phyloP scores from a whole-genome alignment of 352 stramenopile species.

The Pythium chondricola region DNA sequence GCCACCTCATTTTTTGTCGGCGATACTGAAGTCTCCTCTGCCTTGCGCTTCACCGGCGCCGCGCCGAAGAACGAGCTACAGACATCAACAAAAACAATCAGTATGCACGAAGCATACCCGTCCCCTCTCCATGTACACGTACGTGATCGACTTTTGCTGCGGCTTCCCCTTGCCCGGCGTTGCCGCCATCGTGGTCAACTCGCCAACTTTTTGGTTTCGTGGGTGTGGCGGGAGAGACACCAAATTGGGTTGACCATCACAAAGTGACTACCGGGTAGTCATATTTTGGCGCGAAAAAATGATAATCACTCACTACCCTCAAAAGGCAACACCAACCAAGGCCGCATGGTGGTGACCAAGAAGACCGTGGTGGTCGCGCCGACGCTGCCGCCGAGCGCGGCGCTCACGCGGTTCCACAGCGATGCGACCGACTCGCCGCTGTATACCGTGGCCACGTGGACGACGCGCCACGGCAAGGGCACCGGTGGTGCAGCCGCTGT shows the following conservation, averaged over 20 bases:
- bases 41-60: conserved; percentile 32
- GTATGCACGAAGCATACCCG: no score
- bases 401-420: conserved; percentile 61
- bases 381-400: conserved; percentile 23
- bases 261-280: conserved; percentile 10
- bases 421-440: conserved; percentile 48
- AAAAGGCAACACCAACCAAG: not conserved
- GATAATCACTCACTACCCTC: conserved; percentile 1
- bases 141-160: conserved; percentile 69
- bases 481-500: not conserved
- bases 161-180: conserved; percentile 22
- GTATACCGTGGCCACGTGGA: conserved; percentile 46
- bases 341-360: conserved; percentile 24
- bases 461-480: conserved; percentile 6
- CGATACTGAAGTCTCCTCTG: not conserved
- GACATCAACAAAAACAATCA: no score
- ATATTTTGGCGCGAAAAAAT: conserved; percentile 14
- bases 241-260: not conserved
- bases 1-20: conserved; percentile 2
- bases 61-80: conserved; percentile 51
- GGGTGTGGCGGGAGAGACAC: no score
- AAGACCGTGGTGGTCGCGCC: conserved; percentile 50
- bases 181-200: conserved; percentile 3
- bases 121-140: not conserved
- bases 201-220: not conserved